Evolutionary conservation across 768 basidiomycete species (phyloP).

Genomic region (Lentinula sp.): DNA sequence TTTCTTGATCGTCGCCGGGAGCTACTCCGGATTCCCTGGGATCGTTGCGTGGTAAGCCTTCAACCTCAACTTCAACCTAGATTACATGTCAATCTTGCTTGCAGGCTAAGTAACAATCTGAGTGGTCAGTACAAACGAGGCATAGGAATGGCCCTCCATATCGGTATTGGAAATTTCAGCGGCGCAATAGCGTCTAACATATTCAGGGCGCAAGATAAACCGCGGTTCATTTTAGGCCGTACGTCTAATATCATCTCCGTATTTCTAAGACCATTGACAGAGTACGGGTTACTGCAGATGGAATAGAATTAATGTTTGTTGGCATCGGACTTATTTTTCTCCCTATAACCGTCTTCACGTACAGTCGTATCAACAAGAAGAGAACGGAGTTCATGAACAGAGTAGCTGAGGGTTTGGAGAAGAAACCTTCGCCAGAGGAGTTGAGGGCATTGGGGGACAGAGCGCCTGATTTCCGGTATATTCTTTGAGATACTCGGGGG

Average conservation of each 20-base stretch:
- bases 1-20: slow-evolving; percentile 62
- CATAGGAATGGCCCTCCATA: slow-evolving; percentile 63
- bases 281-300: slow-evolving; percentile 32
- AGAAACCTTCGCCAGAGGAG: slow-evolving; percentile 12
- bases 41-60: slow-evolving; percentile 48
- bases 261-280: background rate
- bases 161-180: slow-evolving; percentile 62
- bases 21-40: slow-evolving; percentile 55
- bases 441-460: slow-evolving; percentile 4
- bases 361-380: slow-evolving; percentile 49
- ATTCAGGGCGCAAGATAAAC: slow-evolving; percentile 52
- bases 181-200: slow-evolving; percentile 63
- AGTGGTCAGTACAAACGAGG: slow-evolving; percentile 68
- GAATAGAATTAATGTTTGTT: slow-evolving; percentile 61
- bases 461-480: slow-evolving; percentile 9
- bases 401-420: slow-evolving; percentile 7
- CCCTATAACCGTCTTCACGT: slow-evolving; percentile 41
- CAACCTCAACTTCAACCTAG: background rate
- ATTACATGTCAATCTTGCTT: too few species aligned
- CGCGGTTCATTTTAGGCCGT: slow-evolving; percentile 62
- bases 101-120: slow-evolving; percentile 62
- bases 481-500: background rate
- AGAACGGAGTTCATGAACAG: slow-evolving; percentile 30
- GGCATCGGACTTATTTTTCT: slow-evolving; percentile 54
- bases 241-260: slow-evolving; percentile 18